Conservation (phyloP, 2,329 filamentous ascomycete genomes). For the Zasmidium cellare region DNA sequence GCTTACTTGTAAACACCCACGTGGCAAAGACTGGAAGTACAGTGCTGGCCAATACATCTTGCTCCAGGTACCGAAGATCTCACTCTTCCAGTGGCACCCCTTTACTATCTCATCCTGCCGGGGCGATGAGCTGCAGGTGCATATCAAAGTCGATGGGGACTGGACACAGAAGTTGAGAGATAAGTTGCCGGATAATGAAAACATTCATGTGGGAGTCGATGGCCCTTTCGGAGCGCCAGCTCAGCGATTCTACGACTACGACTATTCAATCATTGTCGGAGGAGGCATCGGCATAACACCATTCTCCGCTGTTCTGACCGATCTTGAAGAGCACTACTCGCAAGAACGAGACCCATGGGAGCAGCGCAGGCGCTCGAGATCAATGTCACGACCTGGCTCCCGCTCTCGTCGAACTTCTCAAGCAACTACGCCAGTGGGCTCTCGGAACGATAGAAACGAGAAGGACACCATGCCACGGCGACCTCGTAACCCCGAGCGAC, state of each 20-base stretch:
- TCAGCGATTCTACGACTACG: slow-evolving; percentile 60
- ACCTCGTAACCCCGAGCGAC: slow-evolving; percentile 28
- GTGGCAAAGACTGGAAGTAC: slow-evolving; percentile 53
- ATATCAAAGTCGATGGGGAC: slow-evolving; percentile 61
- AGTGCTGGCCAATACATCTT: slow-evolving; percentile 61
- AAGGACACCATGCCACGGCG: neutral
- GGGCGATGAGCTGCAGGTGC: slow-evolving; percentile 54
- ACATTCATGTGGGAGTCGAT: slow-evolving; percentile 56
- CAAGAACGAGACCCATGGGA: slow-evolving; percentile 25
- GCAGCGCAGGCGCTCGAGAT: neutral
- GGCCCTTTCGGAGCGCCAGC: slow-evolving; percentile 60
- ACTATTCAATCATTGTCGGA: slow-evolving; percentile 57
- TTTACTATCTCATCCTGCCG: slow-evolving; percentile 60
- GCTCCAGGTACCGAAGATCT: slow-evolving; percentile 55
- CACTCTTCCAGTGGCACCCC: slow-evolving; percentile 60
- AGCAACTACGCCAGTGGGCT: neutral
- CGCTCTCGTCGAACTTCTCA: neutral
- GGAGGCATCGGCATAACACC: slow-evolving; percentile 61
- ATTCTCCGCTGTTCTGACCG: slow-evolving; percentile 58
- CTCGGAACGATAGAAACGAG: neutral
- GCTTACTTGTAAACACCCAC: slow-evolving; percentile 51
- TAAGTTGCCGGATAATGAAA: slow-evolving; percentile 40
- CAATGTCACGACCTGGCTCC: neutral
- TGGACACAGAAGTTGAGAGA: slow-evolving; percentile 54
- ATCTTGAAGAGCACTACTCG: slow-evolving; percentile 47